These are phyloP conservation scores for Anisodus acutangulus DNA, from an alignment of 257 asterid species.

Conservation along the genomic window DNA sequence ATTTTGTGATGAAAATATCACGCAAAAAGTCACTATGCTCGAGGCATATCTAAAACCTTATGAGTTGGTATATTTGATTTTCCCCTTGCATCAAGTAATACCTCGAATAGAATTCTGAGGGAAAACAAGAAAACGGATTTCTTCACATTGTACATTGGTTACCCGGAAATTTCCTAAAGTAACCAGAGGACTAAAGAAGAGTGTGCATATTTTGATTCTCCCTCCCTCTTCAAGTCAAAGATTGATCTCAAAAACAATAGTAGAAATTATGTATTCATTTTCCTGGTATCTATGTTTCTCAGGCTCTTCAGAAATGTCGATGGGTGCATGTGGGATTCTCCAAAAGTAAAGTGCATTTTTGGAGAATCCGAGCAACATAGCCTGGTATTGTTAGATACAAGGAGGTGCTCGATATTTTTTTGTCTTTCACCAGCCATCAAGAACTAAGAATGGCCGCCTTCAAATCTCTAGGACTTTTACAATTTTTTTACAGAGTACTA, in stretches of 20 bases:
- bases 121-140: not conserved
- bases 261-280: not conserved
- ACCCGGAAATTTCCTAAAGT: not conserved
- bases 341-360: too few relatives aligned
- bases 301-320: too few relatives aligned
- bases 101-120: not conserved
- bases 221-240: not conserved
- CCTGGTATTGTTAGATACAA: not conserved
- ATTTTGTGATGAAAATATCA: not conserved
- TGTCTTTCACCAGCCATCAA: not conserved
- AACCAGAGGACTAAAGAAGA: not conserved
- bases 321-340: too few relatives aligned
- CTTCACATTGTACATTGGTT: not conserved
- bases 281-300: not conserved
- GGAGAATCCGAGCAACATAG: too few relatives aligned
- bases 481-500: not conserved
- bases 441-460: conserved; percentile 6
- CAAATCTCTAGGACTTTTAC: not conserved
- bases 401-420: not conserved
- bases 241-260: not conserved
- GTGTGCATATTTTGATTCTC: not conserved
- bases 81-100: conserved; percentile 19
- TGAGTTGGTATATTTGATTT: not conserved
- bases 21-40: conserved; percentile 13
- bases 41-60: not conserved